Conservation (phyloP, 345 rosid genomes). For the Gossypium ekmanianum region DNA sequence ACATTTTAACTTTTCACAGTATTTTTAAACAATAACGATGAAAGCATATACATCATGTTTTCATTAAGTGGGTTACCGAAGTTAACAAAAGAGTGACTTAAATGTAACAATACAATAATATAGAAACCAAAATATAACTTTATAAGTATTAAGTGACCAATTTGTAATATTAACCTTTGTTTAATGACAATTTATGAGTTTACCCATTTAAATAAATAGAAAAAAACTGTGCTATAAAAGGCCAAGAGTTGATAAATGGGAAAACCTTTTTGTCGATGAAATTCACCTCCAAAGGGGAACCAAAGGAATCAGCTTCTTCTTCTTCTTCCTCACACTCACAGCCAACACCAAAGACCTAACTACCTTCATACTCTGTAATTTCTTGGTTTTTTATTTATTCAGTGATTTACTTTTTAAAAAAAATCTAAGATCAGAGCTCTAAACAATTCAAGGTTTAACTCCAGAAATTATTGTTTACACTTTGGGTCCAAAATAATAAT, state of each 20-base stretch:
- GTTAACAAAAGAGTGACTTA: too few relatives aligned
- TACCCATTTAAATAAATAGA: background rate
- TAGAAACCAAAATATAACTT: too few relatives aligned
- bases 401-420: background rate
- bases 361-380: background rate
- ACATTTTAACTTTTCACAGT: too few relatives aligned
- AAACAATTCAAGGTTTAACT: background rate
- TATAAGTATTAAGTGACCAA: too few relatives aligned
- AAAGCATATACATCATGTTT: too few relatives aligned
- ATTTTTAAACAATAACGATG: too few relatives aligned
- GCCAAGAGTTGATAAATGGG: background rate
- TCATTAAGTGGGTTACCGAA: too few relatives aligned
- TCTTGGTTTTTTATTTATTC: background rate
- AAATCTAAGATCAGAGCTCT: constrained; percentile 18
- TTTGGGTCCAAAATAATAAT: background rate
- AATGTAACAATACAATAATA: too few relatives aligned
- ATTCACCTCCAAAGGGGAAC: constrained; percentile 7
- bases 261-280: background rate
- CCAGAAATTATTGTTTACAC: background rate
- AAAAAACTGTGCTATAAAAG: background rate
- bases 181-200: too few relatives aligned
- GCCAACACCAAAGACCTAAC: constrained; percentile 7
- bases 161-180: too few relatives aligned
- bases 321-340: constrained; percentile 6
- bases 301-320: background rate